Evolutionary conservation across 441 rosid genomes (phyloP), one percentile per base, ranked within the genome.

Genomic region (Adansonia rubrostipa): DNA sequence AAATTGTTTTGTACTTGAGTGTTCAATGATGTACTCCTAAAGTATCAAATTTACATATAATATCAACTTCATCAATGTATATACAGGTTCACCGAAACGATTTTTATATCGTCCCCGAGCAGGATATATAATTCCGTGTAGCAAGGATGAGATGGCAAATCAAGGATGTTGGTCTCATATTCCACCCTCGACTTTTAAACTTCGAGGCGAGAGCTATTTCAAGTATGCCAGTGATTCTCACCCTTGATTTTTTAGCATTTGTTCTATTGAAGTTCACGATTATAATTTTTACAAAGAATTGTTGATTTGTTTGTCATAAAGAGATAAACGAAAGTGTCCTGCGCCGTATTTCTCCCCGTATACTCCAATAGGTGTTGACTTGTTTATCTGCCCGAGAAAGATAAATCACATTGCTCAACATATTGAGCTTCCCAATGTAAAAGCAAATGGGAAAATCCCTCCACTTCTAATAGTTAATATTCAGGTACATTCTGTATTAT

Each of bases 401-500:
- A 85, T 93, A 81, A 91, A 91, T 86, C 99, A 96, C 85, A 92
- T 96, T 24, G 97, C 94, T 0, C 95, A 92, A 78, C 92, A 88
- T 82, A 89, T 96, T 9, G 98, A 93, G 80, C 97, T 93, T 86
- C 98, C 98, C 42, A 84, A 86, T 75, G 75, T 90, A 56, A 90
- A 88, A 82, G 77, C 86, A 2, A 89, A 89, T 19, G 91, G 88
- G 54, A 91, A 84, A 82, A 78, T 90, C 62, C 99, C 96, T 71
- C 85, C 97, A 58, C 92, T 96, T 85, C 88, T 92, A 45, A 78
- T 96, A 83, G 97, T 96, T 82, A 96, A 96, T 88, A 93, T 96
- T 74, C 98, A 92, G 94, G 98, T 92, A 84, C 45, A n/a, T 82
- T 66, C 28, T 36, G 20, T 9, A 42, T 8, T 20, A 7, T 2